Percentiles rank a stretch among this genome's conserved stretches.
Evolutionary conservation across 2,329 filamentous ascomycete species (phyloP).

Genomic region (Stagonosporopsis tanaceti): DNA sequence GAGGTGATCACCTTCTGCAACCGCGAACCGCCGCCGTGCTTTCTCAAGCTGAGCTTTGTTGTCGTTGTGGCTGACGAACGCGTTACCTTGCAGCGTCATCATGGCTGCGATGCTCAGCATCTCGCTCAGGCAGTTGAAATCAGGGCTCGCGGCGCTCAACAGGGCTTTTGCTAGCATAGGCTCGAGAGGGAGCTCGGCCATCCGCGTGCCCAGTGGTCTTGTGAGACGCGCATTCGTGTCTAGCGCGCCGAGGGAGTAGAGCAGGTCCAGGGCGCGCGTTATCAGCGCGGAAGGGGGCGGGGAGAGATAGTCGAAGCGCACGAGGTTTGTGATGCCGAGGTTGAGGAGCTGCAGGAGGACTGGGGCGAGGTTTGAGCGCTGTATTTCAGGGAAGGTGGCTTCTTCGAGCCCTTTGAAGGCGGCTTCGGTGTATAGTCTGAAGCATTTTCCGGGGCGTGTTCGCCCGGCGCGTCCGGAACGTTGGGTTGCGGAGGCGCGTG

Average conservation of each 20-base stretch:
- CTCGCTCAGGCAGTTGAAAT: slow-evolving; percentile 82
- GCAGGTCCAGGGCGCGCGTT: slow-evolving; percentile 83
- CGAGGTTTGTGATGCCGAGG: slow-evolving; percentile 91
- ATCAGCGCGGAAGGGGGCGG: slow-evolving; percentile 85
- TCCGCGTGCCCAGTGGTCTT: slow-evolving; percentile 82
- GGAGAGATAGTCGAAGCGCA: slow-evolving; percentile 88
- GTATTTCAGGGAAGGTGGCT: slow-evolving; percentile 85
- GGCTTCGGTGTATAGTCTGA: slow-evolving; percentile 85
- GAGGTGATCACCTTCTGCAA: slow-evolving; percentile 91
- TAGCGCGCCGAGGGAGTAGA: slow-evolving; percentile 85
- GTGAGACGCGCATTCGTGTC: slow-evolving; percentile 92
- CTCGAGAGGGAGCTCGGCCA: slow-evolving; percentile 92
- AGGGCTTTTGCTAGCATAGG: slow-evolving; percentile 95
- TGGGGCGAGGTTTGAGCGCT: slow-evolving; percentile 88
- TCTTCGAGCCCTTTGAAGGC: slow-evolving; percentile 72
- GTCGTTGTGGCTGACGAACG: slow-evolving; percentile 83
- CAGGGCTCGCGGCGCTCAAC: slow-evolving; percentile 68
- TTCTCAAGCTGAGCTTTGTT: slow-evolving; percentile 79
- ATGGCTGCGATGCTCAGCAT: slow-evolving; percentile 93
- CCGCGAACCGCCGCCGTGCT: slow-evolving; percentile 81
- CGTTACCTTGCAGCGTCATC: slow-evolving; percentile 81
- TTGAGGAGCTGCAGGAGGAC: slow-evolving; percentile 92
- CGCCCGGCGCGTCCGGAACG: slow-evolving; percentile 89
- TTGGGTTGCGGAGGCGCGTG: slow-evolving; percentile 92
- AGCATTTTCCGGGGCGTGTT: slow-evolving; percentile 91